A percentile compares a stretch with the other conserved stretches of the same genome.
Evolutionary conservation across 2,329 filamentous ascomycete genomes (phyloP).

Genomic region (Monosporascus sp.): DNA sequence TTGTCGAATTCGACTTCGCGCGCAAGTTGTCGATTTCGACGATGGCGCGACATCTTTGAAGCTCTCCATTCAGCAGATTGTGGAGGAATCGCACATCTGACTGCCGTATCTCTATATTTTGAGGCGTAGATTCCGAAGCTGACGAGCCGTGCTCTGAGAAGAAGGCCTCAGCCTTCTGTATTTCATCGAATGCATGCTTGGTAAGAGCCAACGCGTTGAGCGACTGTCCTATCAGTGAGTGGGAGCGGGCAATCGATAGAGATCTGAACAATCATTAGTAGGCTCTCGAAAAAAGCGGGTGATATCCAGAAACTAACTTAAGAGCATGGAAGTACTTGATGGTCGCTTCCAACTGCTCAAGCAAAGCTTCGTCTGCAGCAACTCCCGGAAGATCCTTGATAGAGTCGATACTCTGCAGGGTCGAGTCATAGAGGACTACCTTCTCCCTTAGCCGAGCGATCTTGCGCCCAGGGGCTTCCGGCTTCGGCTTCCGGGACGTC

Average conservation of each 20-base stretch:
- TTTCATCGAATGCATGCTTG: constrained; percentile 63
- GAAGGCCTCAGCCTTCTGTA: constrained; percentile 43
- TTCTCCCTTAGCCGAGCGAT: constrained; percentile 79
- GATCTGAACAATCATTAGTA: constrained; percentile 47
- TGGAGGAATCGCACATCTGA: constrained; percentile 55
- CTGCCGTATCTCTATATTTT: constrained; percentile 62
- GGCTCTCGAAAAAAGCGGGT: background rate
- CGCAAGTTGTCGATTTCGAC: constrained; percentile 72
- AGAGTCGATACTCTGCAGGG: constrained; percentile 82
- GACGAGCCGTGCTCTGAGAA: constrained; percentile 35
- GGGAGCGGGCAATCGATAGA: constrained; percentile 79
- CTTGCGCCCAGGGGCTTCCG: constrained; percentile 66
- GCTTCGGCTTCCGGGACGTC: constrained; percentile 33
- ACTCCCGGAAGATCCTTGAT: constrained; percentile 87
- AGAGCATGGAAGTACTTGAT: constrained; percentile 81
- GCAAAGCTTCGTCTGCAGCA: constrained; percentile 72
- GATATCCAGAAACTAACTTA: constrained; percentile 52
- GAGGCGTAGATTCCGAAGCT: constrained; percentile 40
- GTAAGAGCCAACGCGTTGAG: constrained; percentile 83
- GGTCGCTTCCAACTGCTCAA: constrained; percentile 73
- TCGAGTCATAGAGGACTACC: constrained; percentile 85
- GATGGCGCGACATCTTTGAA: constrained; percentile 77
- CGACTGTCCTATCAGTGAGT: constrained; percentile 66
- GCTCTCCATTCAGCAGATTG: constrained; percentile 60
- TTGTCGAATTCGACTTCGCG: constrained; percentile 38